Conservation (phyloP, 2,329 filamentous ascomycete genomes). For the Epichloe elymi region DNA sequence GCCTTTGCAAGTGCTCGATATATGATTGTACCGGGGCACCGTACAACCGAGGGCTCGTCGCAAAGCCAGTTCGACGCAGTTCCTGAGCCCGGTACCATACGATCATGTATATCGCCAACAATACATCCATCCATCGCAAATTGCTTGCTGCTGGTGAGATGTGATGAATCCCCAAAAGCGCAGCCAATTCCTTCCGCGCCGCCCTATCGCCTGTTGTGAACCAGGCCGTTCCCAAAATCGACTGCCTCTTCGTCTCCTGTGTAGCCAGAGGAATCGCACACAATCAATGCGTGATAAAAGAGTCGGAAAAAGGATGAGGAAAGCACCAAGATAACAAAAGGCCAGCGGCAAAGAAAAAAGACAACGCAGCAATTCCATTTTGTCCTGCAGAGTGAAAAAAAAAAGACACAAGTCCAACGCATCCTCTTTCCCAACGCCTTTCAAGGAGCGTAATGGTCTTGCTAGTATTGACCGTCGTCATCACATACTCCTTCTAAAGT, state of each 20-base stretch:
- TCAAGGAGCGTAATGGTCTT: slow-evolving; percentile 25
- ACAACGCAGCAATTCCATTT: neutral
- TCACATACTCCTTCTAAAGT: slow-evolving; percentile 20
- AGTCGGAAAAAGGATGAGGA: neutral
- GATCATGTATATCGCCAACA: neutral
- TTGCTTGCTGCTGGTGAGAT: neutral
- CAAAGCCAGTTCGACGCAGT: neutral
- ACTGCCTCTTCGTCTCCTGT: neutral
- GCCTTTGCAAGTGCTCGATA: neutral
- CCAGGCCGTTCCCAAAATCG: neutral
- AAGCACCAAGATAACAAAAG: slow-evolving; percentile 2
- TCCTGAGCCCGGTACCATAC: neutral
- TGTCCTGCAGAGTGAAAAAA: neutral
- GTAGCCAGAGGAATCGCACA: neutral
- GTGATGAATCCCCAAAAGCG: neutral
- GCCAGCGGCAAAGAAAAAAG: slow-evolving; percentile 6
- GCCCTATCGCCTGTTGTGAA: neutral
- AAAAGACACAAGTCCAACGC: slow-evolving; percentile 16
- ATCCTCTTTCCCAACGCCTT: slow-evolving; percentile 19
- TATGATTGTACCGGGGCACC: neutral
- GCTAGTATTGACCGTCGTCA: slow-evolving; percentile 20
- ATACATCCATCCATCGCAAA: neutral
- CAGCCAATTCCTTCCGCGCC: neutral
- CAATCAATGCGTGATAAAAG: neutral
- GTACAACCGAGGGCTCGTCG: neutral